Conservation (phyloP, 805 yeast species). For the Saccharomyces kudriavzevii region DNA sequence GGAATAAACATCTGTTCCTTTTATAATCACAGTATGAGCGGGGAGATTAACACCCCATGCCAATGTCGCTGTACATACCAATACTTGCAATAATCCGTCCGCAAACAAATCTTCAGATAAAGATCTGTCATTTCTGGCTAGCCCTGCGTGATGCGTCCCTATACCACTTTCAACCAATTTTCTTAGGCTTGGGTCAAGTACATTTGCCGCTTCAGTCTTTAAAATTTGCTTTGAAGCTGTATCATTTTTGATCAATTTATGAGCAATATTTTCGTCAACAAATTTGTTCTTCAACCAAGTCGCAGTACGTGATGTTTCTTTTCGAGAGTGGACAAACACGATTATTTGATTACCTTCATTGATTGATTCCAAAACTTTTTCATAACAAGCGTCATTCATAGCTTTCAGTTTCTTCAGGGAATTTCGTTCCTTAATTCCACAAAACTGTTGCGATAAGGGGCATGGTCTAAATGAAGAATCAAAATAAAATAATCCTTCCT, state of each 20-base stretch:
- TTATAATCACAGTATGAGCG: conserved; percentile 87
- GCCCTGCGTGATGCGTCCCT: conserved; percentile 91
- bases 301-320: conserved; percentile 83
- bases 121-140: conserved; percentile 62
- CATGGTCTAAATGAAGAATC: conserved; percentile 85
- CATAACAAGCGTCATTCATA: conserved; percentile 86
- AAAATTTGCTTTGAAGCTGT: conserved; percentile 57
- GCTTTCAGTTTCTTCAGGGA: conserved; percentile 72
- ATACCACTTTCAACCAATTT: conserved; percentile 63
- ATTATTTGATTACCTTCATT: conserved; percentile 69
- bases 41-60: conserved; percentile 98
- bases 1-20: conserved; percentile 88
- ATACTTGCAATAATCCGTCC: conserved; percentile 72
- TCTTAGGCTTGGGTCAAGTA: conserved; percentile 46
- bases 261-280: conserved; percentile 44
- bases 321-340: conserved; percentile 88
- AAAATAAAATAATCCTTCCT: conserved; percentile 64
- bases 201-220: conserved; percentile 50
- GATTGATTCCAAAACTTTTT: conserved; percentile 58
- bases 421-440: conserved; percentile 79
- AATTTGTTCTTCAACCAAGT: conserved; percentile 58
- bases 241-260: conserved; percentile 37
- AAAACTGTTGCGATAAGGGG: conserved; percentile 79
- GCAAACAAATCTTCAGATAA: conserved; percentile 81
- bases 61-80: conserved; percentile 85